Base-by-base conservation (phyloP, 2,329 filamentous ascomycete genomes). In the Xylaria sp. region DNA sequence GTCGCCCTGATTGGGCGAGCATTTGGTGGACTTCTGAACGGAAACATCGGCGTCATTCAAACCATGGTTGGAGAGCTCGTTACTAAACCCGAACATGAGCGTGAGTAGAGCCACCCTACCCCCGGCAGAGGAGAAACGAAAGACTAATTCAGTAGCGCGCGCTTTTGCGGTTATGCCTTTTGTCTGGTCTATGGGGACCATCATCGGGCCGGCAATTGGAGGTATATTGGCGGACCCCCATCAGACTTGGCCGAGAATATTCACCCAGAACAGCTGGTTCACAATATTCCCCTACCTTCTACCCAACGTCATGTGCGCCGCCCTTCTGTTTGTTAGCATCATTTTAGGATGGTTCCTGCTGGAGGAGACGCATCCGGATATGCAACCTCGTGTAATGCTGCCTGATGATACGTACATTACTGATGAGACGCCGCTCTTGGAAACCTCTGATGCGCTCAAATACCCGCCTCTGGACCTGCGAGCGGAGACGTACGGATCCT, bases 121-220 rank as follows among this genome's bases (percentile, higher is more conserved):
- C 25, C 2, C 27, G 16, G 2, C 25, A 53, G 27, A 18, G 6
- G 16, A 23, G 25, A 44, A 70, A 12, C 18, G 47, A 44, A 53
- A 32, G 60, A 66, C 75, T 77, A 69, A 75, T 73, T 32, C 70
- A 55, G 48, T 74, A 93, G 92, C 93, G 67, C 89, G 91, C 70
- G 94, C 94, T 32, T 97, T 94, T 79, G 90, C 93, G 2, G 88
- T 97, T 53, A 97, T 98, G 93, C 94, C 94, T 0, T 97, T 97
- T 77, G 92, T 97, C 8, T 98, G 94, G 94, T 91, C 88, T 55
- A 90, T 97, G 61, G 94, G 94, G 27, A 97, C 93, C 10, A 97
- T 97, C 71, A 86, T 97, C 62, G 94, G 94, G 0, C 92, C 94
- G 70, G 92, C 92, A 5, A 93, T 98, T 72, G 95, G 95, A 68